Percentiles rank a stretch among this genome's conserved stretches.
Conservation (phyloP, 2,329 filamentous ascomycete genomes). For the Pseudogymnoascus sp. region DNA sequence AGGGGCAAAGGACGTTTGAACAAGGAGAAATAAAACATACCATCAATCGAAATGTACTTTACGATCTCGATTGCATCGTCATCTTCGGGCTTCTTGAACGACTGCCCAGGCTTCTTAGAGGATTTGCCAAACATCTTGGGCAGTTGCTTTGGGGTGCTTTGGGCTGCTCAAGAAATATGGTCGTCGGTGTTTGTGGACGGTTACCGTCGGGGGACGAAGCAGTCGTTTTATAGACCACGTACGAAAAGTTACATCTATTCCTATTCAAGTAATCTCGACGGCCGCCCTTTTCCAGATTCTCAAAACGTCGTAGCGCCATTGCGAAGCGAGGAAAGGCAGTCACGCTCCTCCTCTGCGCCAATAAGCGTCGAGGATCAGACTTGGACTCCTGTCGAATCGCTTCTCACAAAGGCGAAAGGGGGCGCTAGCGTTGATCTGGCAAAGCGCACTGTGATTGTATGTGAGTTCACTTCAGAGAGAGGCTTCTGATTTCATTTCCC, state of each 20-base stretch:
- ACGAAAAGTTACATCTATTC: not conserved
- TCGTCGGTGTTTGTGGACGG: not conserved
- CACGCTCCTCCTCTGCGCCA: not conserved
- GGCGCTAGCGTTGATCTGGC: not conserved
- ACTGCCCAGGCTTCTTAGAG: too few relatives aligned
- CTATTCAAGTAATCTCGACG: not conserved
- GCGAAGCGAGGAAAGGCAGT: not conserved
- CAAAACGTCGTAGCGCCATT: not conserved
- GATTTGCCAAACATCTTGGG: not conserved
- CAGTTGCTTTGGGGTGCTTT: not conserved
- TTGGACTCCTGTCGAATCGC: not conserved
- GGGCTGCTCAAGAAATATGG: not conserved
- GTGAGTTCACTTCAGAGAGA: not conserved
- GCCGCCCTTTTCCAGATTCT: too few relatives aligned
- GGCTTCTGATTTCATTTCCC: not conserved
- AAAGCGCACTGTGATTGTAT: not conserved
- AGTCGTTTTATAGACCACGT: not conserved
- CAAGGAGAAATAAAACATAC: not conserved
- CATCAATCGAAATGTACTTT: not conserved
- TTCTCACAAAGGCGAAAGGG: not conserved
- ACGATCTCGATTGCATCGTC: not conserved
- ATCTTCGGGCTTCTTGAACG: not conserved
- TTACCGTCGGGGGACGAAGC: not conserved
- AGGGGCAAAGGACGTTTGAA: not conserved
- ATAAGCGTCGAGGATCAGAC: not conserved